Conservation (phyloP, 108 stramenopile genomes). For the Nitzschia sp. region DNA sequence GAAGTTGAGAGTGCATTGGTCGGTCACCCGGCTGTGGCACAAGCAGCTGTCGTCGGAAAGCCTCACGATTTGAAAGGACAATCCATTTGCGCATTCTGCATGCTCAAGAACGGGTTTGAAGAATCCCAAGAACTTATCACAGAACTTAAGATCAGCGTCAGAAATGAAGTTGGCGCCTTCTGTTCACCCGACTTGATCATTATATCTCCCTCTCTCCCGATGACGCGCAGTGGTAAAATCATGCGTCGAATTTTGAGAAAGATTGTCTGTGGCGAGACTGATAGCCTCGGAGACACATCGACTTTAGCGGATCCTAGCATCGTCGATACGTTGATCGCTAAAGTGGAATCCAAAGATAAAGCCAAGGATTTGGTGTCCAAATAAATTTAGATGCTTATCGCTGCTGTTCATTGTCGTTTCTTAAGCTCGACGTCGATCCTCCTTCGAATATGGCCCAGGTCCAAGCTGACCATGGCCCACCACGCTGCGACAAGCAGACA, state of each 20-base stretch:
- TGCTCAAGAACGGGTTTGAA: constrained; percentile 65
- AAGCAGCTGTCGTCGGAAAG: constrained; percentile 92
- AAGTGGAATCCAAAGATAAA: constrained; percentile 31
- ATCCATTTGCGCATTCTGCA: constrained; percentile 80
- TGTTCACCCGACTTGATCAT: constrained; percentile 92
- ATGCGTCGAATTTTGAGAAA: constrained; percentile 97
- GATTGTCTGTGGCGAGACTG: constrained; percentile 90
- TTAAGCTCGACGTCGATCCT: constrained; percentile 82
- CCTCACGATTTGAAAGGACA: constrained; percentile 94
- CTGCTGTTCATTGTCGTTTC: constrained; percentile 51
- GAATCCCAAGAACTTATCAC: constrained; percentile 75
- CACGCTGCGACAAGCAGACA: constrained; percentile 74
- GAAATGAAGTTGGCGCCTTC: constrained; percentile 89
- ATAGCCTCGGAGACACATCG: constrained; percentile 88
- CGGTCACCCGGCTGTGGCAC: constrained; percentile 84
- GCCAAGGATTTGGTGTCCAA: neutral
- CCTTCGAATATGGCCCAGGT: constrained; percentile 75
- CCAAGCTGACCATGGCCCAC: constrained; percentile 86
- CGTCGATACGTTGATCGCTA: constrained; percentile 83
- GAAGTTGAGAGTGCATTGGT: constrained; percentile 95
- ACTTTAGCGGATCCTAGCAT: constrained; percentile 97
- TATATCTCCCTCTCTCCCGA: constrained; percentile 81
- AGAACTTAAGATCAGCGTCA: constrained; percentile 79
- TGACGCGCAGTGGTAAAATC: constrained; percentile 96
- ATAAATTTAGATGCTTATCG: neutral